Conservation (phyloP, 169 alveolate genomes). For the Babesia bovis region DNA sequence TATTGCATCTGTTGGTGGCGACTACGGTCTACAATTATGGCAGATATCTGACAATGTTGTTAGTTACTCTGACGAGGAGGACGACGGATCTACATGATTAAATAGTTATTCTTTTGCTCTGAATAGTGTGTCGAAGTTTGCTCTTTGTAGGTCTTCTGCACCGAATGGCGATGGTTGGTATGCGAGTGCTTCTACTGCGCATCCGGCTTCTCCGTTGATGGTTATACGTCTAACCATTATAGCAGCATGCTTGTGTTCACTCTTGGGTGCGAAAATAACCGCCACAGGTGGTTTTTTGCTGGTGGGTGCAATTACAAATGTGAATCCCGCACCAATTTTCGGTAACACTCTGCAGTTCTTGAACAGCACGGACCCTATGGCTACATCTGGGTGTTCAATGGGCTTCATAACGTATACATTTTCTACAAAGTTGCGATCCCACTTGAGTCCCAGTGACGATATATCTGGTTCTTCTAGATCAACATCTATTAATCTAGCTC, state of each 20-base stretch:
- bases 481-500: constrained; percentile 11
- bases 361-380: constrained; percentile 26
- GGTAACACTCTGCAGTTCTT: constrained; percentile 18
- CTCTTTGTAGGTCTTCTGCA: neutral
- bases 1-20: constrained; percentile 66
- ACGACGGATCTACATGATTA: neutral
- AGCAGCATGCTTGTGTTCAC: neutral
- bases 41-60: constrained; percentile 51
- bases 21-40: constrained; percentile 65
- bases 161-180: constrained; percentile 8
- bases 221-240: neutral
- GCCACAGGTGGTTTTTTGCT: neutral
- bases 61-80: constrained; percentile 42
- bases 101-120: neutral
- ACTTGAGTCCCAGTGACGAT: constrained; percentile 20
- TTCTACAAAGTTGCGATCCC: constrained; percentile 26
- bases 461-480: neutral
- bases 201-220: neutral
- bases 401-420: constrained; percentile 12
- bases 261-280: constrained; percentile 8
- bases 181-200: constrained; percentile 10
- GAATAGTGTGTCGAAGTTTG: constrained; percentile 10
- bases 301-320: constrained; percentile 12
- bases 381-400: constrained; percentile 3
- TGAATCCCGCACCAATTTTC: neutral